Base-by-base conservation (phyloP, 768 basidiomycete genomes). In the Boletales sp. region DNA sequence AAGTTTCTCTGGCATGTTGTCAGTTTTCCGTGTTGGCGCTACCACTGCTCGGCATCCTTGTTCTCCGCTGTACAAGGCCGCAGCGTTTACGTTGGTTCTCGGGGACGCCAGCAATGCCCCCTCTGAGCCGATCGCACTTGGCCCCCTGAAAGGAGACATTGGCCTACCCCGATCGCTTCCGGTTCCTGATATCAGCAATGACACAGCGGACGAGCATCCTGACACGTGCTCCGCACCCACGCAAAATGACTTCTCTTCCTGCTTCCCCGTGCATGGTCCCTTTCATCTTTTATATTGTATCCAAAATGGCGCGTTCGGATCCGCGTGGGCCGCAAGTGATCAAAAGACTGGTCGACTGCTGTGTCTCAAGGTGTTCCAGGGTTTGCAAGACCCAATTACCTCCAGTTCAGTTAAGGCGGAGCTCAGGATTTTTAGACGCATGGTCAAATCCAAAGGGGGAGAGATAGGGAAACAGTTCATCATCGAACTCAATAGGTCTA, bases 361-460 rank as follows among this genome's bases (percentile, higher is more conserved):
- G 45, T 77, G 74, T 56, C 53, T 77, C 43, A 77, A 76, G 45
- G 57, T 64, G 4, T 66, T 73, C 46, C 48, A 42, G 9, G 34
- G 53, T 9, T 30, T 67, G 27, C 30, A 42, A 8, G 30, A 53
- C 31, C 48, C 43, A 4, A n/a, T 43, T 8, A 13, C 61, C 5
- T 31, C 30, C 7, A 47, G 52, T 2, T 59, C 64, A 5, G 56
- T 71, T 32, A 43, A 56, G n/a, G 58, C 50, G 37, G 75, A 76
- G 46, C 53, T 76, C 35, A 50, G 41, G 14, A 64, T 64, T 2
- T 74, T 73, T 55, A 67, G 66, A 45, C 67, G 63, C 8, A 55
- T 77, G 41, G 66, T 63, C 21, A 58, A 48, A 53, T 60, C 45
- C 40, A 55, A 31, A 35, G 51, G 7, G 15, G 47, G 43, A 35